Base-by-base conservation (phyloP, 768 basidiomycete species). In the Grammothele lineata region DNA sequence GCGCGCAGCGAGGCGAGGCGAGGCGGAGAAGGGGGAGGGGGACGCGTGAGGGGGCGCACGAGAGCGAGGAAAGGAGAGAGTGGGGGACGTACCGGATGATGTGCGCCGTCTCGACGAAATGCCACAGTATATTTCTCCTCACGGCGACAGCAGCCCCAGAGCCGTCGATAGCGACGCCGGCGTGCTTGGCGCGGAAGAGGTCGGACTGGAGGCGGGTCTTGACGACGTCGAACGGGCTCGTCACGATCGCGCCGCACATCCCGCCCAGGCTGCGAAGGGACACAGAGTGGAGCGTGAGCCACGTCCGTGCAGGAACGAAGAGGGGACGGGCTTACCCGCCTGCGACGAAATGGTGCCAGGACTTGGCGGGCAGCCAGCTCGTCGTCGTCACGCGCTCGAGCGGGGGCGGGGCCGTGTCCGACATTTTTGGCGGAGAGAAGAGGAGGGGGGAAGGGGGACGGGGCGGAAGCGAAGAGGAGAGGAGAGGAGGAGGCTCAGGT, bases 201-300 rank as follows among this genome's bases (percentile, higher is more conserved):
- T 84, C 84, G 2, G 92, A 95, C 68, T 99, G 96, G 6, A 98
- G 72, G 3, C 96, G 85, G 35, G 96, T 99, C 71, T 97, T 98
- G 53, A 98, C 93, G 25, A 99, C 92, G 66, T 99, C 96, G 58
- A 99, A 95, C 0, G 96, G 95, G 36, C 92, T 92, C 0, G 96
- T 99, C 3, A 97, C 85, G 49, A 96, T 87, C 15, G 93, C 93
- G 26, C 95, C 96, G 60, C 91, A 91, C 93, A 98, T 95, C 33
- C 94, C 96, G 21, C 95, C 96, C 15, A 97, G 71, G 18, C 95
- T 97, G 45, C 15, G 42, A 10, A n/a, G n/a, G n/a, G n/a, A n/a
- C n/a, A n/a, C n/a, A n/a, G 36, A 42, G 40, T 30, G 15, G 12
- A 12, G 21, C 8, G n/a, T 43, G n/a, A 39, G 32, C 25, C 32